Percentiles rank a stretch among this genome's conserved stretches.
phyloP scores from a whole-genome alignment of 495 filamentous ascomycete genomes.

The Neurospora hispaniola region DNA sequence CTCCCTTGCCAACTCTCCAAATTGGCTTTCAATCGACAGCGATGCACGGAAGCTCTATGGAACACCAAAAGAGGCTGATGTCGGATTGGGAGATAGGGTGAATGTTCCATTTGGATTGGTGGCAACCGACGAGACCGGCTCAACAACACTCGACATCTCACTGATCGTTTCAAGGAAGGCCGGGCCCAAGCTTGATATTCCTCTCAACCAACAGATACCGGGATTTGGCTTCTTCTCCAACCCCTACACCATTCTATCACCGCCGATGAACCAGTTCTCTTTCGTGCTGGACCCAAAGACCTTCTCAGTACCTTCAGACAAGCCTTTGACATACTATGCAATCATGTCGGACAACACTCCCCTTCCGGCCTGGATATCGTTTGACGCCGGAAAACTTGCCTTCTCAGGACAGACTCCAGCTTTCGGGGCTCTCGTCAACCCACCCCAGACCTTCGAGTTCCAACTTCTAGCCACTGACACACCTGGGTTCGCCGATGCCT shows the following conservation, averaged over 20 bases:
- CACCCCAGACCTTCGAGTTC: conserved; percentile 63
- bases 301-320: conserved; percentile 21
- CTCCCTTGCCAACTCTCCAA: conserved; percentile 48
- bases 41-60: conserved; percentile 51
- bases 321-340: conserved; percentile 55
- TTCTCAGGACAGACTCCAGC: conserved; percentile 69
- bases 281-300: conserved; percentile 30
- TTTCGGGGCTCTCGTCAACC: conserved; percentile 47
- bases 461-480: conserved; percentile 73
- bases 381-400: conserved; percentile 50
- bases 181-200: conserved; percentile 23
- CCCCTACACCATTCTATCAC: conserved; percentile 27
- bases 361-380: conserved; percentile 77
- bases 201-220: conserved; percentile 26
- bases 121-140: conserved; percentile 50
- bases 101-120: conserved; percentile 44
- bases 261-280: conserved; percentile 26
- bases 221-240: conserved; percentile 32
- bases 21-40: conserved; percentile 61
- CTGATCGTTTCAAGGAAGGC: conserved; percentile 49
- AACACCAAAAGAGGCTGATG: conserved; percentile 47
- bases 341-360: conserved; percentile 67
- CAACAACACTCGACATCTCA: conserved; percentile 46
- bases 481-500: conserved; percentile 58
- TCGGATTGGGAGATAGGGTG: conserved; percentile 36